Evolutionary conservation across 805 yeast genomes (phyloP).

Genomic region (Candida silvicultrix): DNA sequence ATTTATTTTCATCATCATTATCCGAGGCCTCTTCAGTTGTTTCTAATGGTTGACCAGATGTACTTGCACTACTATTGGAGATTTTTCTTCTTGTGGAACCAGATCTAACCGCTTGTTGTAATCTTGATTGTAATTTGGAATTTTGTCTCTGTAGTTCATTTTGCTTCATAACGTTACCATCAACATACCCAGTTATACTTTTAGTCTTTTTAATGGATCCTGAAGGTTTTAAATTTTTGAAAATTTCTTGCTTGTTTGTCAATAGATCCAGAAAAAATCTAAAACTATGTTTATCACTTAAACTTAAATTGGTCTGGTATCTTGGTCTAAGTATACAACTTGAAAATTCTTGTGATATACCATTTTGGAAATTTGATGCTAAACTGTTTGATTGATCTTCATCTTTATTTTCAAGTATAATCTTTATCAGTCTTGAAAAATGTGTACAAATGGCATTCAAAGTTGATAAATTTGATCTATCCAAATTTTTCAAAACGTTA

Average conservation of each 20-base stretch:
- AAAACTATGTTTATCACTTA: conserved; percentile 53
- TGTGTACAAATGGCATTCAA: conserved; percentile 77
- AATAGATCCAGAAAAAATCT: conserved; percentile 59
- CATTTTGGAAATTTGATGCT: conserved; percentile 24
- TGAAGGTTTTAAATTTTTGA: conserved; percentile 49
- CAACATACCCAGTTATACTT: neutral
- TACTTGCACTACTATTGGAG: neutral
- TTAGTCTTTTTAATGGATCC: conserved; percentile 9
- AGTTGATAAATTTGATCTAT: conserved; percentile 70
- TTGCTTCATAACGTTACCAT: neutral
- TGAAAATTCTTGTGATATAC: conserved; percentile 64
- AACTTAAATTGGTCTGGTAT: conserved; percentile 35
- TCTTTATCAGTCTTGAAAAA: conserved; percentile 54
- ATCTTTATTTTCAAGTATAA: conserved; percentile 40
- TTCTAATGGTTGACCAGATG: neutral
- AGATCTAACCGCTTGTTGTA: conserved; percentile 20
- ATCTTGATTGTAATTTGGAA: conserved; percentile 17
- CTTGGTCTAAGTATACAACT: conserved; percentile 52
- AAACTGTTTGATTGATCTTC: conserved; percentile 26
- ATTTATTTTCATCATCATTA: neutral
- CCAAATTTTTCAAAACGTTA: conserved; percentile 58
- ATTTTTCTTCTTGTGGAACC: conserved; percentile 9
- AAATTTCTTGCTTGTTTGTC: conserved; percentile 52
- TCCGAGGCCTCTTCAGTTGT: neutral
- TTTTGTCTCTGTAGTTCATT: conserved; percentile 11